Evolutionary conservation across 345 rosid genomes (phyloP).

Genomic region (Viola odorata): DNA sequence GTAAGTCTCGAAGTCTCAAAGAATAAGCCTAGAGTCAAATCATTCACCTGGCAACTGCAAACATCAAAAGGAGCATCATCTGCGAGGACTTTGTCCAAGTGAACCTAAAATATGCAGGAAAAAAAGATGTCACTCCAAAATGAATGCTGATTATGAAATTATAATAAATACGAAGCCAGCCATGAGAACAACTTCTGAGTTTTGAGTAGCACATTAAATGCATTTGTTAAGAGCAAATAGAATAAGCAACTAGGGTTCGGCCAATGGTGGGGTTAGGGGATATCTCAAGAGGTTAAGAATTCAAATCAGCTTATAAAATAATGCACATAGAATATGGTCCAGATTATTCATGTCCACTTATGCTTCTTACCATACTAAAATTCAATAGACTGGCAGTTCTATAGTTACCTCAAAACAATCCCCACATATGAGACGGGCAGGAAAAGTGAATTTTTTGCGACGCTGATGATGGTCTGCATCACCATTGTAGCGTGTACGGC

Average conservation of each 20-base stretch:
- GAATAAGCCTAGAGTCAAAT: neutral
- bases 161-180: too few relatives aligned
- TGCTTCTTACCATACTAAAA: neutral
- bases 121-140: neutral
- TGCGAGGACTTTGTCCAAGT: constrained; percentile 72
- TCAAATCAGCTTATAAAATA: too few relatives aligned
- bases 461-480: constrained; percentile 94
- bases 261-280: too few relatives aligned
- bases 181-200: too few relatives aligned
- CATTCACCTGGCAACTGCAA: constrained; percentile 92
- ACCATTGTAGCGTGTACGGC: constrained; percentile 91
- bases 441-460: constrained; percentile 86
- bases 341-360: neutral
- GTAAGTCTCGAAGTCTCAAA: neutral
- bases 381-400: neutral
- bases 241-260: too few relatives aligned
- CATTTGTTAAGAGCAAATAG: neutral
- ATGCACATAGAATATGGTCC: neutral
- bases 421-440: constrained; percentile 86
- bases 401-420: constrained; percentile 87
- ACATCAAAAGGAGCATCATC: constrained; percentile 96
- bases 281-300: too few relatives aligned
- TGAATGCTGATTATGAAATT: neutral
- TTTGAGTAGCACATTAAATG: neutral
- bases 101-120: constrained; percentile 46